phyloP scores from a whole-genome alignment of 1,284 basidiomycete species.

The Xanthoconium separans region DNA sequence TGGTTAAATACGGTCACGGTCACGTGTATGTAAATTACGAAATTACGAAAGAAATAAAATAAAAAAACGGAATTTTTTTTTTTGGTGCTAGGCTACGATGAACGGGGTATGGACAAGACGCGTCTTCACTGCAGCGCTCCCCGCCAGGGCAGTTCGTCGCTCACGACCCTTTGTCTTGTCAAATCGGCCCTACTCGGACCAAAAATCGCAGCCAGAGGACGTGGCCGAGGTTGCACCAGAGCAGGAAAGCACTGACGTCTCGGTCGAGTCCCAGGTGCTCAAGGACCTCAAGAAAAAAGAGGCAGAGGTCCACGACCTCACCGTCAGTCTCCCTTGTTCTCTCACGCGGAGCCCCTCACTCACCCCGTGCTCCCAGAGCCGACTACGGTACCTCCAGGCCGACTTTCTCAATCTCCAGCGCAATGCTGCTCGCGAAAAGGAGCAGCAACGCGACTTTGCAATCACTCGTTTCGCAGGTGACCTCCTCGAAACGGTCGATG shows the following conservation, averaged over 20 bases:
- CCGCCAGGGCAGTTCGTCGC: constrained; percentile 45
- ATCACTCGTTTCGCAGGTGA: constrained; percentile 90
- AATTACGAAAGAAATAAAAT: background rate
- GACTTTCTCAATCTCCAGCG: constrained; percentile 96
- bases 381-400: constrained; percentile 86
- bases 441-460: constrained; percentile 90
- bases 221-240: constrained; percentile 31
- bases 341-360: background rate
- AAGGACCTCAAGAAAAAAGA: constrained; percentile 70
- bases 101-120: constrained; percentile 49
- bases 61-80: too few species aligned
- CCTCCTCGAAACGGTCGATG: constrained; percentile 90
- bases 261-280: constrained; percentile 38
- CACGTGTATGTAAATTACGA: constrained; percentile 22
- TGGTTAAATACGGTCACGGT: constrained; percentile 6
- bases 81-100: constrained; percentile 35
- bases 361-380: constrained; percentile 49
- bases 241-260: constrained; percentile 29
- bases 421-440: constrained; percentile 87
- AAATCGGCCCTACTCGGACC: constrained; percentile 54
- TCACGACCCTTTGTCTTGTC: constrained; percentile 30
- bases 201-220: constrained; percentile 32
- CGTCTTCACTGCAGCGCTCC: constrained; percentile 52
- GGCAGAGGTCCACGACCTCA: constrained; percentile 70
- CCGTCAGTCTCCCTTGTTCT: constrained; percentile 46